Conservation (phyloP, 208 protist species). For the Wallacemonas collosoma region DNA sequence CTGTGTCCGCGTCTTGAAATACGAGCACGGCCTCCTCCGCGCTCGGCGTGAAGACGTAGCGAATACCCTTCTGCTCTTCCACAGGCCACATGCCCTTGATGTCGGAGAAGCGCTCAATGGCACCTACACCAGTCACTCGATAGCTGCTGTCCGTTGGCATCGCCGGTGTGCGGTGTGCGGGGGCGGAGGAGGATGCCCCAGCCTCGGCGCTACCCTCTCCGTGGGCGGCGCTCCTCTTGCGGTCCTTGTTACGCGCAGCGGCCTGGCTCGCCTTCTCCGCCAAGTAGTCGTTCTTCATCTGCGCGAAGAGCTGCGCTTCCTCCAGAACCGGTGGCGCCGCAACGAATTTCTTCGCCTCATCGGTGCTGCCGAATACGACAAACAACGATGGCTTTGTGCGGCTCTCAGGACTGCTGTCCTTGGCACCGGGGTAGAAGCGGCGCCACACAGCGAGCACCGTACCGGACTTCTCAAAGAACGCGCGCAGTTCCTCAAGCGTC, state of each 20-base stretch:
- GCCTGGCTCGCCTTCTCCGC: slow-evolving; percentile 72
- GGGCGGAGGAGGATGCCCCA: slow-evolving; percentile 18
- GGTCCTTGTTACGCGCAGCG: slow-evolving; percentile 55
- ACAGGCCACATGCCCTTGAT: slow-evolving; percentile 85
- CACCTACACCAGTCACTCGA: slow-evolving; percentile 67
- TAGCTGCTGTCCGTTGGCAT: slow-evolving; percentile 86
- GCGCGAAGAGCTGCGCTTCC: slow-evolving; percentile 66
- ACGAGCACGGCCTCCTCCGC: slow-evolving; percentile 71
- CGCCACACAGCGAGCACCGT: slow-evolving; percentile 86
- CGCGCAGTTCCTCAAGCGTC: slow-evolving; percentile 75
- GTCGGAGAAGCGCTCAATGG: slow-evolving; percentile 66
- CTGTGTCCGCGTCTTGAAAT: slow-evolving; percentile 84
- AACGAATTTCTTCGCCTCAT: slow-evolving; percentile 71
- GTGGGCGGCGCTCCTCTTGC: slow-evolving; percentile 26
- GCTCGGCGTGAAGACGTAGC: slow-evolving; percentile 83
- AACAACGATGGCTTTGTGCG: slow-evolving; percentile 85
- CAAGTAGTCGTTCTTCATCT: slow-evolving; percentile 85
- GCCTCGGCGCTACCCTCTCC: neutral
- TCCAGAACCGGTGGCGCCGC: slow-evolving; percentile 60
- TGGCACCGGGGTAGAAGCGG: slow-evolving; percentile 76
- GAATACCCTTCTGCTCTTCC: slow-evolving; percentile 83
- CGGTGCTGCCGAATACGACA: slow-evolving; percentile 73
- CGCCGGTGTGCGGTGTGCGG: slow-evolving; percentile 46
- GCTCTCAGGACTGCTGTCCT: slow-evolving; percentile 48
- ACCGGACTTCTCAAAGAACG: slow-evolving; percentile 75